Conservation (phyloP, 1,284 basidiomycete species). For the Ceratobasidium sp. region DNA sequence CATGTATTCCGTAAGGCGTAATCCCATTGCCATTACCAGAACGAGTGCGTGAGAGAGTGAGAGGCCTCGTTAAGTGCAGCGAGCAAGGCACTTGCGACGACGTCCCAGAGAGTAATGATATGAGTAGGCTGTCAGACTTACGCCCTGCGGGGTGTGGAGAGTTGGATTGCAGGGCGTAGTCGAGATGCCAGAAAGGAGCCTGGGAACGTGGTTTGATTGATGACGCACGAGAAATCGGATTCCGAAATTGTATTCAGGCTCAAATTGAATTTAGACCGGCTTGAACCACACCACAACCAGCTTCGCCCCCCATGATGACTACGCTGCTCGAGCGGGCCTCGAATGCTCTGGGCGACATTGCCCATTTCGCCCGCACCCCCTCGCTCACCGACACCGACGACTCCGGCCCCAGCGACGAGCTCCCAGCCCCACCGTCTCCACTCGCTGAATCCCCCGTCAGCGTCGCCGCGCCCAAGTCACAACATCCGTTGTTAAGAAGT, state of each 20-base stretch:
- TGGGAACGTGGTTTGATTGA: slow-evolving; percentile 33
- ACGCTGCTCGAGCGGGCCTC: slow-evolving; percentile 29
- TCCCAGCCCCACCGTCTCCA: slow-evolving; percentile 38
- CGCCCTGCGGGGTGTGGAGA: slow-evolving; percentile 2
- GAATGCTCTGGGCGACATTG: slow-evolving; percentile 6
- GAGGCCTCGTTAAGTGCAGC: too few relatives aligned
- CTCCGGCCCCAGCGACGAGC: slow-evolving; percentile 45
- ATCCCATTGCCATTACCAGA: too few relatives aligned
- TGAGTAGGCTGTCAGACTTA: background rate
- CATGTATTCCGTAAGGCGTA: too few relatives aligned
- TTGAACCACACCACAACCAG: background rate
- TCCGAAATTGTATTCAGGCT: slow-evolving; percentile 20
- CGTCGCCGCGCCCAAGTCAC: background rate
- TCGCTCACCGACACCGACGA: slow-evolving; percentile 53
- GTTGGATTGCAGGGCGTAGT: background rate
- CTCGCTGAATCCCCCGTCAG: background rate
- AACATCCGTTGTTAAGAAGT: background rate
- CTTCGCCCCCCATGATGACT: slow-evolving; percentile 14
- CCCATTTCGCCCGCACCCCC: slow-evolving; percentile 48
- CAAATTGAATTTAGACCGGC: slow-evolving; percentile 11
- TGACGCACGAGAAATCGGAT: slow-evolving; percentile 22
- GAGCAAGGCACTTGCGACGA: background rate
- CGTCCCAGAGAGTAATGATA: background rate
- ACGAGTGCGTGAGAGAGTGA: too few relatives aligned
- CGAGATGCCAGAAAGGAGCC: background rate